Base-by-base conservation (phyloP, 495 filamentous ascomycete genomes). In the Penicillium nucicola region DNA sequence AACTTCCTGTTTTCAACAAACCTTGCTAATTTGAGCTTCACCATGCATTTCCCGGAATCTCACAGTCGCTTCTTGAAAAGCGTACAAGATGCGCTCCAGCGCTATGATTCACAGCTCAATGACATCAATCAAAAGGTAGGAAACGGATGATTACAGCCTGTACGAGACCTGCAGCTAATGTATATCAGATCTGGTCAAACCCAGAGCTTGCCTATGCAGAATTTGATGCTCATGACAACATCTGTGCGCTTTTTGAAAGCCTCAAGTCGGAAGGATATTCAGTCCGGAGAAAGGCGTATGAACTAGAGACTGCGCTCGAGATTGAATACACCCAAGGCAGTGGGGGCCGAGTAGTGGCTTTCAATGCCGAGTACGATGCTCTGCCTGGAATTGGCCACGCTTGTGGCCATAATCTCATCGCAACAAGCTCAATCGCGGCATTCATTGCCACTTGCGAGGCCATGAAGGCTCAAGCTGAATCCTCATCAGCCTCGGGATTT, bases 311-410 rank as follows among this genome's bases (percentile, higher is more conserved):
- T 2, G 77, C 83, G 4, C 79, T 83, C 56, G 73, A 81, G 19
- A 72, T 79, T n/a, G 69, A 78, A 4, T 83, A 72, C 37, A 71
- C 71, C 14, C 66, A 67, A 14, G 77, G 77, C 11, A 54, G 43
- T 1, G 58, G 60, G 1, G 80, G 82, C 0, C 77, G 76, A 0
- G 60, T 75, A 0, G 68, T 86, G 12, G 75, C 71, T 0, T 84
- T 80, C 56, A 84, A 84, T 41, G 78, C 77, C 9, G 82, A 84
- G 55, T 83, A 83, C 61, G 80, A 78, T 51, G 75, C 73, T 1
- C 70, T 78, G 0, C 63, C 72, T 0, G 72, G 66, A 0, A 72
- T 78, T 30, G 75, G 75, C 5, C 75, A 78, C 41, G 75, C 73
- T 1, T 78, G 75, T 45, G 75, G 75, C 6, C 73, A 78, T 39